Conservation (phyloP, 805 yeast species). For the Zygotorulaspora sp. region DNA sequence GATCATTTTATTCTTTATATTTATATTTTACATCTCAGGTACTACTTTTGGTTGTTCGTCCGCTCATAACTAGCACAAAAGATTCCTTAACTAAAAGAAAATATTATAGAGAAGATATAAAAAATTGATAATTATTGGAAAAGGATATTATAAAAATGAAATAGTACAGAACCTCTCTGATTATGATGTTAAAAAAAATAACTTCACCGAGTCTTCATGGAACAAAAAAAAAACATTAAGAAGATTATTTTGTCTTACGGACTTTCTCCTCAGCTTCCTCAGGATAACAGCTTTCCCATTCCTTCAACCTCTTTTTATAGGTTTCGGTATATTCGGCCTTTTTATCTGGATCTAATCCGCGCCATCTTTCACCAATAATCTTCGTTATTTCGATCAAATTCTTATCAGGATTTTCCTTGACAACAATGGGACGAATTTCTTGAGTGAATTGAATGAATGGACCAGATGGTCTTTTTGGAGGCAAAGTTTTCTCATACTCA, state of each 20-base stretch:
- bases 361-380: slow-evolving; percentile 32
- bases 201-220: background rate
- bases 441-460: slow-evolving; percentile 37
- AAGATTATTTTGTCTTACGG: slow-evolving; percentile 5
- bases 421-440: slow-evolving; percentile 33
- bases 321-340: slow-evolving; percentile 34
- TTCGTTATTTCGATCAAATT: slow-evolving; percentile 35
- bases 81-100: no score
- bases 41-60: no score
- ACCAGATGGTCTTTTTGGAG: slow-evolving; percentile 39
- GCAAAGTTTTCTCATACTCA: slow-evolving; percentile 34
- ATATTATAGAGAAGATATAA: background rate
- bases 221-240: no score
- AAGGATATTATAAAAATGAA: slow-evolving; percentile 2
- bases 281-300: slow-evolving; percentile 38
- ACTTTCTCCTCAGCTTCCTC: slow-evolving; percentile 27
- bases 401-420: slow-evolving; percentile 33
- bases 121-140: background rate
- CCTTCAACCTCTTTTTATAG: slow-evolving; percentile 36
- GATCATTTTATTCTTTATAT: no score
- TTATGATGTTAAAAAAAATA: no score
- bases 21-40: no score
- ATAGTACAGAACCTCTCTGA: no score
- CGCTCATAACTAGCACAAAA: no score
- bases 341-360: slow-evolving; percentile 26